A percentile compares a stretch with the other conserved stretches of the same genome.
These are phyloP conservation scores for Cystoisospora suis DNA, from an alignment of 169 alveolate genomes.

Conservation along the genomic window DNA sequence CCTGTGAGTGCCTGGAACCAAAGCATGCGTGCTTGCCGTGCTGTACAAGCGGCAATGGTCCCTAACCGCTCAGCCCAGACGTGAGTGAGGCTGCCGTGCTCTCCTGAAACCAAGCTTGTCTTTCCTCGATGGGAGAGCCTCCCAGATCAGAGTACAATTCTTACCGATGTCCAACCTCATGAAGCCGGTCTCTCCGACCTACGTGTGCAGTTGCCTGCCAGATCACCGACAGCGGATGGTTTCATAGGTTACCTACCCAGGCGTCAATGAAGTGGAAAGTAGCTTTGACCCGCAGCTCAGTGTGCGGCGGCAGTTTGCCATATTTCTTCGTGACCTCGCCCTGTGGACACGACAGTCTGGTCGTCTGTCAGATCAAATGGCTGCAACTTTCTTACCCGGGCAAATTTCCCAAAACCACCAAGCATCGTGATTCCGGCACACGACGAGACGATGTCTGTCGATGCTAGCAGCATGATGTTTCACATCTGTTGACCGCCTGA, in stretches of 20 bases:
- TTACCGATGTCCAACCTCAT: slow-evolving; percentile 60
- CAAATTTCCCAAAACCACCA: slow-evolving; percentile 71
- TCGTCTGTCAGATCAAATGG: background rate
- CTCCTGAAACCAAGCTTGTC: background rate
- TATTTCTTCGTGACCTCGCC: slow-evolving; percentile 75
- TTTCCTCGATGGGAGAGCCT: background rate
- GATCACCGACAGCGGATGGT: background rate
- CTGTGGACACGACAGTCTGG: slow-evolving; percentile 29
- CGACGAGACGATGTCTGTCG: slow-evolving; percentile 45
- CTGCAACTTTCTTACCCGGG: slow-evolving; percentile 45
- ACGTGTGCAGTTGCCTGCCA: too few species aligned
- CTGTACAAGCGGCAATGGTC: background rate
- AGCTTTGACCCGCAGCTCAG: slow-evolving; percentile 73
- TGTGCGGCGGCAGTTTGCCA: slow-evolving; percentile 75
- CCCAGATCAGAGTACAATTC: background rate
- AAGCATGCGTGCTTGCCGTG: background rate
- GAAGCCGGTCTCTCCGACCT: slow-evolving; percentile 77
- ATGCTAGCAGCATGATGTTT: slow-evolving; percentile 22
- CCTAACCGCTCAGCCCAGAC: slow-evolving; percentile 31
- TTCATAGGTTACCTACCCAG: slow-evolving; percentile 66
- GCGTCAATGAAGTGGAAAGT: slow-evolving; percentile 79
- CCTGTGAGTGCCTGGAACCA: slow-evolving; percentile 65
- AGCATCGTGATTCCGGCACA: slow-evolving; percentile 71
- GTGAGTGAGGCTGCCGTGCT: slow-evolving; percentile 11
- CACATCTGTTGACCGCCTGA: background rate